Evolutionary conservation across 345 rosid genomes (phyloP), one percentile per base, ranked within the genome.

Genomic region (Lagerstroemia speciosa): DNA sequence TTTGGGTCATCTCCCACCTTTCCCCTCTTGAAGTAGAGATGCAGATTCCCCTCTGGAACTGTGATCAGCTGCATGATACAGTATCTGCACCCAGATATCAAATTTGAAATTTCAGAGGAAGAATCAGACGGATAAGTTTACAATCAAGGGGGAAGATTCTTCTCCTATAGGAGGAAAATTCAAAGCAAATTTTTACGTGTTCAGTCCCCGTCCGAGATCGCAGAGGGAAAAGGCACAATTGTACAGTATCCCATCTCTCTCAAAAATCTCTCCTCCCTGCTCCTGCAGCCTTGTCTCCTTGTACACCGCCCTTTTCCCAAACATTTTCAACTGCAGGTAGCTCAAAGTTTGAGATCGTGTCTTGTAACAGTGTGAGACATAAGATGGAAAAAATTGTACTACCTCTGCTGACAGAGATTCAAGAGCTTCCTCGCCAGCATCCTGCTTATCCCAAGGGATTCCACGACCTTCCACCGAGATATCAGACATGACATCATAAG

Each of bases 1-100:
- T 77, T 80, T 8, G 84, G 79, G 43, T 86, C 86, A 38, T 86
- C 92, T 0, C 92, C 96, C 8, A 81, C 81, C 79, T 67, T 83
- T n/a, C 93, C 88, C 75, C 74, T 87, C 82, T 90, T 93, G 84
- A 65, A 86, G 78, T 84, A 90, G 71, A 90, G 38, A 69, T 83
- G 81, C 76, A 93, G 66, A 32, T 82, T 82, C 19, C 87, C 74
- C 3, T 81, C 92, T 0, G 85, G 90, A 2, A 90, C 80, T 0
- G 76, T 77, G 63, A 90, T 65, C 45, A 93, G 82, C 78, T 89
- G 96, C 89, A 87, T 69, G 22, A 90, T 75, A 62, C 93, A 90
- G 62, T 80, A 89, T 27, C 96, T 91, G 46, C 76, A 78, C 30
- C 61, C 3, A 26, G 0, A 55, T 36, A 55, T 55, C 30, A 3